These are phyloP conservation scores for Daldinia eschscholtzii DNA, from an alignment of 2,329 filamentous ascomycete species.

Conservation along the genomic window DNA sequence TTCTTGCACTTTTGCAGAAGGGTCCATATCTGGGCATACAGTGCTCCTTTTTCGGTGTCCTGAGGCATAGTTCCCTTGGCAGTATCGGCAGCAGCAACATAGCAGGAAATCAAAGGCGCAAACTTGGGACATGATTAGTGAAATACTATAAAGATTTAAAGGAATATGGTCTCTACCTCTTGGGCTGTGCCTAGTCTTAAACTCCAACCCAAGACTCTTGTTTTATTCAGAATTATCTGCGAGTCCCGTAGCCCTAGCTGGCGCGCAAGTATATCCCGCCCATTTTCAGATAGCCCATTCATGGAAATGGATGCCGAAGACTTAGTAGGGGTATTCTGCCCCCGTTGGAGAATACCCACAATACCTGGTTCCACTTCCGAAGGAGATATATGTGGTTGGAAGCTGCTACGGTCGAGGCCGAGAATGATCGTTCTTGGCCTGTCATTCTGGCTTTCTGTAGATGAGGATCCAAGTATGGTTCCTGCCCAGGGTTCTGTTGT, in stretches of 20 bases:
- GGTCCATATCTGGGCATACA: slow-evolving; percentile 48
- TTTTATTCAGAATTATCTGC: slow-evolving; percentile 54
- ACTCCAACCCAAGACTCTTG: slow-evolving; percentile 53
- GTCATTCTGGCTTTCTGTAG: slow-evolving; percentile 5
- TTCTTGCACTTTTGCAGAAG: slow-evolving; percentile 54
- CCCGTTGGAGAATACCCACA: slow-evolving; percentile 39
- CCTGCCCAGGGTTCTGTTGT: neutral
- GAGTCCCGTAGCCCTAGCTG: slow-evolving; percentile 47
- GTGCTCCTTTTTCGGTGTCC: slow-evolving; percentile 42
- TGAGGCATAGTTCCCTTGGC: slow-evolving; percentile 38
- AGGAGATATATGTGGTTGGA: slow-evolving; percentile 8
- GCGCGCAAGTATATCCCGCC: slow-evolving; percentile 45
- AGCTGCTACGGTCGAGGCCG: slow-evolving; percentile 14
- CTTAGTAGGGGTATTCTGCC: slow-evolving; percentile 41
- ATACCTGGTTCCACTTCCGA: slow-evolving; percentile 35
- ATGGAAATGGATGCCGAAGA: slow-evolving; percentile 35
- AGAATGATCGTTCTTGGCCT: slow-evolving; percentile 9
- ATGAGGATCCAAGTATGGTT: neutral
- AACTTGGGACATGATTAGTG: slow-evolving; percentile 47
- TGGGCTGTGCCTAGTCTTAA: slow-evolving; percentile 51
- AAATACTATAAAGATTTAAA: neutral
- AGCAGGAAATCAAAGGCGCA: slow-evolving; percentile 49
- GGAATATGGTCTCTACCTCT: slow-evolving; percentile 47
- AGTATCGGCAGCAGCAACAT: slow-evolving; percentile 43
- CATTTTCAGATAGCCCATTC: slow-evolving; percentile 39